Conservation (phyloP, 2,329 filamentous ascomycete genomes). For the Aspergillus puulaauensis region DNA sequence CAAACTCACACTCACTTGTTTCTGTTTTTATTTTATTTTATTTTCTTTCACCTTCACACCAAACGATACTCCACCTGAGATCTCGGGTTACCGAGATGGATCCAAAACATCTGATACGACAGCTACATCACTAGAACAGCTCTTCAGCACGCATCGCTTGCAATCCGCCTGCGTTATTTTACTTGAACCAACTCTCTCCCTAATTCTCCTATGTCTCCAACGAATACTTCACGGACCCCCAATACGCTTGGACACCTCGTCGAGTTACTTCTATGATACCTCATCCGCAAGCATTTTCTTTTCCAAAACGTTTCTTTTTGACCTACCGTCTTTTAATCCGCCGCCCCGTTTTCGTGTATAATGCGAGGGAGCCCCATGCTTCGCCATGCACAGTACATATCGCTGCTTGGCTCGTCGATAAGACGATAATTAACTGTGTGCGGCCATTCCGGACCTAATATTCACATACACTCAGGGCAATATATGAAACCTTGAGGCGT, state of each 20-base stretch:
- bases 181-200: conserved; percentile 14
- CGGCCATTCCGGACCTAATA: conserved; percentile 14
- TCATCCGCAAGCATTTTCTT: conserved; percentile 25
- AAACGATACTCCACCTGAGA: neutral
- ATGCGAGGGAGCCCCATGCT: conserved; percentile 20
- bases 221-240: conserved; percentile 16
- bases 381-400: conserved; percentile 31
- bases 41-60: conserved; percentile 7
- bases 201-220: conserved; percentile 24
- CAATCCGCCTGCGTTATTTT: conserved; percentile 4
- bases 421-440: conserved; percentile 17
- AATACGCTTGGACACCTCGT: conserved; percentile 16
- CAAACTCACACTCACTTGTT: conserved; percentile 20
- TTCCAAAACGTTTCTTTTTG: conserved; percentile 22
- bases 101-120: conserved; percentile 9
- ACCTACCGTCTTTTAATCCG: conserved; percentile 34
- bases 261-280: conserved; percentile 23
- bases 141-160: neutral
- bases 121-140: neutral
- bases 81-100: conserved; percentile 1
- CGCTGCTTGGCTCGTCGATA: conserved; percentile 22
- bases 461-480: conserved; percentile 5
- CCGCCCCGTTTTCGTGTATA: conserved; percentile 30
- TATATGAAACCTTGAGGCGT: neutral
- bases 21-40: neutral